Evolutionary conservation across 805 yeast genomes (phyloP), one percentile per base, ranked within the genome.

Genomic region (Candida koratica): DNA sequence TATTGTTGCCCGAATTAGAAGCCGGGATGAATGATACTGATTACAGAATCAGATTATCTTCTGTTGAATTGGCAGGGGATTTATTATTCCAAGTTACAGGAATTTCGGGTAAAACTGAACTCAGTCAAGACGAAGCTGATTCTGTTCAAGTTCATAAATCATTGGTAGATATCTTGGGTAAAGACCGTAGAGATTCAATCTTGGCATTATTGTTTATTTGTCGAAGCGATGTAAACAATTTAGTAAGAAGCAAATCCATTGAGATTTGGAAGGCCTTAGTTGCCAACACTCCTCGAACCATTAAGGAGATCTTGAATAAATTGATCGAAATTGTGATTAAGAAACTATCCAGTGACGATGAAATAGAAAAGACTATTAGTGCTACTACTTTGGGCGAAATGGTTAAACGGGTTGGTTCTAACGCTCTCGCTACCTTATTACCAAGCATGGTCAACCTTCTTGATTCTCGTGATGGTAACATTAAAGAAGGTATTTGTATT

Each of bases 211-310:
- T 93, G 48, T 93, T 88, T 59, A 79, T 93, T 22, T 89, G 97
- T 60, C 88, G 98, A 59, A 85, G 95, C 10, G 99, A 93, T 67
- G 76, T 80, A 25, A 76, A 93, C 25, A 86, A 86, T 48, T 71
- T 80, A 46, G 99, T 93, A 17, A 80, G 98, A 51, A 79, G 79
- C 46, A 84, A 95, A 17, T 81, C 97, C 9, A 77, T 86, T 41
- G 96, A 93, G 51, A 87, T 93, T 31, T 93, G 99, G 99, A 89
- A 89, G 64, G 87, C 96, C 0, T 69, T 93, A 54, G 97, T 93
- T 34, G 84, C 95, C 32, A 93, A 93, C 57, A 93, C 98, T 15
- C 97, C 98, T 28, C 79, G 84, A 54, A 85, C 96, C 3, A 83
- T 93, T 31, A 90, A 85, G 67, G 97, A 89, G 58, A 87, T 93